Conservation (phyloP, 2,329 filamentous ascomycete genomes). For the Hirsutella minnesotensis region DNA sequence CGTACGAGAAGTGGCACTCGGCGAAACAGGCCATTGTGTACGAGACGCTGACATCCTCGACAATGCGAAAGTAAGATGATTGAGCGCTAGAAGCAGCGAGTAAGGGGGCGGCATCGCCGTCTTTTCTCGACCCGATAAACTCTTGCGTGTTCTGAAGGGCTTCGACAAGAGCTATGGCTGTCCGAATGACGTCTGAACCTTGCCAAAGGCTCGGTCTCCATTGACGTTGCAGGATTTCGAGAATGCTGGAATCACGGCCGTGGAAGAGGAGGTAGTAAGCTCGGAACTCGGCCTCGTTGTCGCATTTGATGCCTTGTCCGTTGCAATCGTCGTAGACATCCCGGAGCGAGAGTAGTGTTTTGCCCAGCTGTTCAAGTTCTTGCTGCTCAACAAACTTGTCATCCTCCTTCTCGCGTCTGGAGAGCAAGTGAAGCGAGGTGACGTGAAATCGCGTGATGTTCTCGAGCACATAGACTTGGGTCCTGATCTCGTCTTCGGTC, state of each 20-base stretch:
- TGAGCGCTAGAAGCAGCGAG: conserved; percentile 38
- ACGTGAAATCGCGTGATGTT: conserved; percentile 57
- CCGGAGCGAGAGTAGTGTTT: conserved; percentile 51
- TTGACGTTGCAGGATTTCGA: conserved; percentile 39
- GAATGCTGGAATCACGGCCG: conserved; percentile 43
- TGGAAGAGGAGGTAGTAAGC: conserved; percentile 55
- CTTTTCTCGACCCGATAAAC: conserved; percentile 44
- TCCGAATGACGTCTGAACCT: conserved; percentile 45
- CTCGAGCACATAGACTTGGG: conserved; percentile 52
- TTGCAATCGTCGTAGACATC: conserved; percentile 56
- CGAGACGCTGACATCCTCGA: conserved; percentile 43
- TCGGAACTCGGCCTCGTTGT: conserved; percentile 54
- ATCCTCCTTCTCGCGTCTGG: conserved; percentile 39
- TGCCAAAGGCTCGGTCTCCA: conserved; percentile 45
- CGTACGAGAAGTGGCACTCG: conserved; percentile 52
- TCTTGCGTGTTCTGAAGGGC: conserved; percentile 46
- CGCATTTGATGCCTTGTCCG: conserved; percentile 42
- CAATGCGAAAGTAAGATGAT: conserved; percentile 46
- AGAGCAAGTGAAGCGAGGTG: conserved; percentile 51
- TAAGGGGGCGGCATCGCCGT: conserved; percentile 32
- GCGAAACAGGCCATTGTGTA: conserved; percentile 61
- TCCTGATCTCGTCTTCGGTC: conserved; percentile 41
- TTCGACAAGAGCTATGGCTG: conserved; percentile 48
- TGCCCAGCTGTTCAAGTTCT: conserved; percentile 55
- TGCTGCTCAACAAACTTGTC: conserved; percentile 56